Base-by-base conservation (phyloP, 1,284 basidiomycete species). In the Ustilago xerochloae region DNA sequence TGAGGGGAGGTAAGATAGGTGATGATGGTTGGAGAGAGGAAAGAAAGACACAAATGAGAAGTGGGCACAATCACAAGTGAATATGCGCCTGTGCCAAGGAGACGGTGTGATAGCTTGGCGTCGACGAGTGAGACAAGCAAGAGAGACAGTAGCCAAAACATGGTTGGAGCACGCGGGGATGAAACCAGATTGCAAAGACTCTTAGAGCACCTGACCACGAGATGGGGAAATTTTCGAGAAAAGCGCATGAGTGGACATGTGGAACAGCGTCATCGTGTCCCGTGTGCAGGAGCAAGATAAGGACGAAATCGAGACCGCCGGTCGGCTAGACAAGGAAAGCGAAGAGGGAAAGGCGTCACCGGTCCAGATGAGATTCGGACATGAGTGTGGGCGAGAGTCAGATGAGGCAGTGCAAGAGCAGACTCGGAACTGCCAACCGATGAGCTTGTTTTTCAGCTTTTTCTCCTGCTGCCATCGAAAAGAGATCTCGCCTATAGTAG, bases 181-280 rank as follows among this genome's bases (percentile, higher is more conserved):
- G 45, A 46, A 36, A 20, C 5, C 12, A 12, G 24, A 22, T 36
- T 29, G 24, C 7, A 33, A 18, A 49, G 16, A n/a, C n/a, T n/a
- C n/a, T 18, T 4, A 7, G 33, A 29, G 46, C 46, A 48, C 47
- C 20, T 22, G 29, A 33, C 35, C 29, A 33, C 30, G 45, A 29
- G 46, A 10, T n/a, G 24, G 16, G 6, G n/a, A n/a, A 32, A 46
- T 46, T 46, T 46, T 10, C 24, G n/a, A 16, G 22, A 18, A 39
- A 6, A 6, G 16, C 36, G 43, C 24, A n/a, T 47, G 41, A 6
- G 29, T 30, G 45, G 46, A 48, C 55, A 57, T 57, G 55, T 57
- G 55, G 28, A 46, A 29, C 7, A 35, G 22, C 55, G 55, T 57
- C 55, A 57, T 57, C 55, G 45, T 8, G n/a, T n/a, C n/a, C 20